A percentile compares a stretch with the other conserved stretches of the same genome.
phyloP scores from a whole-genome alignment of 495 filamentous ascomycete species.

The Podospora fimiseda region DNA sequence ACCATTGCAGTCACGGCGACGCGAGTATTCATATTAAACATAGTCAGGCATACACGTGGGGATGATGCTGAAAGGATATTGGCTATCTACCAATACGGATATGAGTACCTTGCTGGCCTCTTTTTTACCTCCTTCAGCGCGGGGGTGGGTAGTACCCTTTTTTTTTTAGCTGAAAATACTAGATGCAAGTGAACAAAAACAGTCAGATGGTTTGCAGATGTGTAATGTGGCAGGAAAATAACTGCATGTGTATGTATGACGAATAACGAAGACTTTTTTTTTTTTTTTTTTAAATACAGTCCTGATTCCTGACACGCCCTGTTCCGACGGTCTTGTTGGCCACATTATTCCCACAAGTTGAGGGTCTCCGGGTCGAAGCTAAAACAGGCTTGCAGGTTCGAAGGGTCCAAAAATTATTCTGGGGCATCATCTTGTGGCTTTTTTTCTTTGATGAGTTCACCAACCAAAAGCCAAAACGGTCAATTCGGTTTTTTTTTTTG shows the following conservation, averaged over 20 bases:
- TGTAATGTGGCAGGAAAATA: too few species aligned
- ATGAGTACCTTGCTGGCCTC: too few species aligned
- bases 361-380: conserved; percentile 1
- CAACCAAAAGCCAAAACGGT: conserved; percentile 4
- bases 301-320: background rate
- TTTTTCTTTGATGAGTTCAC: too few species aligned
- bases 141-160: too few species aligned
- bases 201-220: too few species aligned
- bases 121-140: too few species aligned
- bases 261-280: too few species aligned
- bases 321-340: conserved; percentile 10
- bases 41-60: conserved; percentile 24
- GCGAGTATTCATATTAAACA: background rate
- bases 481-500: conserved; percentile 5
- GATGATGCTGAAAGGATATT: conserved; percentile 23
- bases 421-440: too few species aligned
- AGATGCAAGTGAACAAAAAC: too few species aligned
- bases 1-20: background rate
- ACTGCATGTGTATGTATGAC: too few species aligned
- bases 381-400: conserved; percentile 4
- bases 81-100: conserved; percentile 10
- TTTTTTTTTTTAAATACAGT: too few species aligned
- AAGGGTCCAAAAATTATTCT: conserved; percentile 15
- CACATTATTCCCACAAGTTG: conserved; percentile 1
- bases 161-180: too few species aligned